Evolutionary conservation across 352 stramenopile genomes (phyloP), one percentile per base, ranked within the genome.

Genomic region (Phytophthora vignae): DNA sequence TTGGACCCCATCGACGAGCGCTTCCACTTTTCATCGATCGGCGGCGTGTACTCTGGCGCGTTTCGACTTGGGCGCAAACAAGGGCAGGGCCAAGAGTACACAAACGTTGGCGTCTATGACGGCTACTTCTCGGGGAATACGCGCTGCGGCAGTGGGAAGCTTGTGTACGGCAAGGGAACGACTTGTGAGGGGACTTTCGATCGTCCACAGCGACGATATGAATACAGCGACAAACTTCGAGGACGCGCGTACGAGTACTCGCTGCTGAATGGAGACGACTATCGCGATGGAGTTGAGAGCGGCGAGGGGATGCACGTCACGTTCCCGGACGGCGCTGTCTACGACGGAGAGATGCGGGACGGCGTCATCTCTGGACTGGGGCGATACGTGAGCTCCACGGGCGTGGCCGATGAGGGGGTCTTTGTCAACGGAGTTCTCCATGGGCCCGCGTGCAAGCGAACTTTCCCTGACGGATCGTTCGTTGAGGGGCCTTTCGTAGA

Each of bases 21-120:
- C 9, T 93, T 93, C 59, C 83, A 93, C 40, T 83, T 93, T 67
- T 90, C 82, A 31, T 83, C 82, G 1, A 93, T 91, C 10, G 79
- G 80, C 1, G 69, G 82, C 3, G 81, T 91, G 64, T 93, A 91
- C 69, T 55, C 69, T 0, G 85, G 85, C 1, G 65, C 73, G 33
- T 93, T 87, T 78, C 63, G 69, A 12, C 67, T 89, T 21, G 82
- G 83, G 5, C 48, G 73, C 7, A 90, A 87, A 54, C 85, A 93
- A 52, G 85, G 82, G 10, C 64, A 66, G 17, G 85, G 82, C 6
- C 78, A 79, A 14, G 83, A 91, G 64, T 88, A 84, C 69, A 88
- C 83, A 8, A 93, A 93, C 40, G 74, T 81, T 3, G 85, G 83
- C 8, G 75, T 91, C 22, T 93, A 90, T 36, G 69, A 87, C n/a